These are phyloP conservation scores for Yarrowia galli DNA, from an alignment of 1,139 yeast species.

Conservation along the genomic window DNA sequence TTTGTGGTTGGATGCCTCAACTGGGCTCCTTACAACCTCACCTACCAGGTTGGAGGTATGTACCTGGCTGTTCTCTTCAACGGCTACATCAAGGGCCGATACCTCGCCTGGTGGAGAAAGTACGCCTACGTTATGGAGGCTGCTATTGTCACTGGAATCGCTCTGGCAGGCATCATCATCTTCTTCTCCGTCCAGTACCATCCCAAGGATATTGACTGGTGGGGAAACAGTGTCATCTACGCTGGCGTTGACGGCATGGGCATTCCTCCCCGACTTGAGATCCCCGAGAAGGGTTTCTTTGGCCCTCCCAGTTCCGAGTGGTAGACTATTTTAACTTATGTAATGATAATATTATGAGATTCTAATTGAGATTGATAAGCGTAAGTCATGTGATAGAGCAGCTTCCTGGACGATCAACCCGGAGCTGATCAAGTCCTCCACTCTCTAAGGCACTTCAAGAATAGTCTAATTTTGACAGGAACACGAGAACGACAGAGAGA, in stretches of 20 bases:
- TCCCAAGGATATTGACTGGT: conserved; percentile 56
- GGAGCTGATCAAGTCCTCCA: no score
- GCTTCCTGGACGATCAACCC: no score
- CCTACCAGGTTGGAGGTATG: conserved; percentile 60
- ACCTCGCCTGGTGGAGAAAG: conserved; percentile 66
- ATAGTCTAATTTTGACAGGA: no score
- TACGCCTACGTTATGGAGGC: conserved; percentile 60
- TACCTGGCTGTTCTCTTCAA: conserved; percentile 61
- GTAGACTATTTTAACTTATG: conserved; percentile 4
- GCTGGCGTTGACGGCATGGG: conserved; percentile 54
- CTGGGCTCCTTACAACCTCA: conserved; percentile 61
- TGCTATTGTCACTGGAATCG: conserved; percentile 30
- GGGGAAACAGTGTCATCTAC: conserved; percentile 62
- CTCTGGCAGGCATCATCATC: conserved; percentile 48
- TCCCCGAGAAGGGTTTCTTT: conserved; percentile 14
- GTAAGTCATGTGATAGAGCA: no score
- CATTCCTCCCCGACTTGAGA: conserved; percentile 4
- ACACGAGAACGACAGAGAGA: no score
- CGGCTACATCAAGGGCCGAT: conserved; percentile 59
- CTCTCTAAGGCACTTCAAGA: no score
- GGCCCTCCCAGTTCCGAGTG: conserved; percentile 33
- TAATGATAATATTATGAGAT: conserved; percentile 3
- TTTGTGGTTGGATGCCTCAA: conserved; percentile 55
- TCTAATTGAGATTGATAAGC: background rate
- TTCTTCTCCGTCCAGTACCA: conserved; percentile 61